phyloP scores from a whole-genome alignment of 2,329 filamentous ascomycete genomes.

The Cladosporium sp. region DNA sequence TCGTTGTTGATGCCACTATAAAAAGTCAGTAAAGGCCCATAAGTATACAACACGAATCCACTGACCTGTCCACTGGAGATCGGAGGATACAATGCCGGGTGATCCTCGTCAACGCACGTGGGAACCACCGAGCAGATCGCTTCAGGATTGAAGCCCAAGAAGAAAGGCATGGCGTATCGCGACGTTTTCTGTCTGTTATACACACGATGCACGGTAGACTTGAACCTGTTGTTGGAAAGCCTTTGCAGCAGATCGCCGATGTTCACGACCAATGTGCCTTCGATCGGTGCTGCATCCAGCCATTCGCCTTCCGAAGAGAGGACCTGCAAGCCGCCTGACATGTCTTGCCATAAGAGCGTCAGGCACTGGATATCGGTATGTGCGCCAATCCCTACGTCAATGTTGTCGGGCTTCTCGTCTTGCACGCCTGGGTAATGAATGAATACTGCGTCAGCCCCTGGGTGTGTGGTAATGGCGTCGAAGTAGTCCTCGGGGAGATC shows the following conservation, averaged over 20 bases:
- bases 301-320: conserved; percentile 41
- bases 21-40: neutral
- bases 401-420: conserved; percentile 19
- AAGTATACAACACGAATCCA: neutral
- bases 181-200: conserved; percentile 11
- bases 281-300: conserved; percentile 46
- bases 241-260: conserved; percentile 53
- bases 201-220: conserved; percentile 22
- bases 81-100: conserved; percentile 3
- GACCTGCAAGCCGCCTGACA: conserved; percentile 45
- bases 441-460: conserved; percentile 51
- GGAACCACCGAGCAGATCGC: neutral
- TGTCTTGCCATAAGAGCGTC: conserved; percentile 48
- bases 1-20: conserved; percentile 1
- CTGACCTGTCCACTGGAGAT: neutral
- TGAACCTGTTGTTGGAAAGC: conserved; percentile 44
- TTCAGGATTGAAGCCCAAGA: conserved; percentile 6
- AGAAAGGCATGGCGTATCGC: conserved; percentile 4
- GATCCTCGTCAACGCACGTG: neutral
- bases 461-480: neutral
- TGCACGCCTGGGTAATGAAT: conserved; percentile 37
- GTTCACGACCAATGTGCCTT: conserved; percentile 50
- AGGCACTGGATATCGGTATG: conserved; percentile 51
- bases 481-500: neutral
- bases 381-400: conserved; percentile 23